phyloP scores from a whole-genome alignment of 225 moss, liverwort and hornwort species.

The Physcomitrium patens region DNA sequence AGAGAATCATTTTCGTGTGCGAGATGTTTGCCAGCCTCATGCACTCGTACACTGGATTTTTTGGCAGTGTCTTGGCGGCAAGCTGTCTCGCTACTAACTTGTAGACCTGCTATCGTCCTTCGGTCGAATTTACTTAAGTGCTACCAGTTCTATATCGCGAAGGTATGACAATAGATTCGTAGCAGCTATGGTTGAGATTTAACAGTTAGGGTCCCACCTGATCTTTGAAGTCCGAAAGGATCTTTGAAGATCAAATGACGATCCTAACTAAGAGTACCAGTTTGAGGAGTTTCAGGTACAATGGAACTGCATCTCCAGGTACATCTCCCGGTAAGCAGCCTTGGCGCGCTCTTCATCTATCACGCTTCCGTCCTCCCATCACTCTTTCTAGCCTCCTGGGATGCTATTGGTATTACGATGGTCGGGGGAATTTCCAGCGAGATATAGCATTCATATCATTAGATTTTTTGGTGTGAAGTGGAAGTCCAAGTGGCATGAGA shows the following conservation, averaged over 20 bases:
- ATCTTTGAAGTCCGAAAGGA: conserved; percentile 14
- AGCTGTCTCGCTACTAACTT: not conserved
- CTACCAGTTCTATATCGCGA: not conserved
- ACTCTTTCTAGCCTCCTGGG: conserved; percentile 4
- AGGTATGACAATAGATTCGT: not conserved
- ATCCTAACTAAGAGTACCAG: conserved; percentile 22
- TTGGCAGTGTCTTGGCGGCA: not conserved
- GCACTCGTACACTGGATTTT: not conserved
- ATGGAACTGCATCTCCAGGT: conserved; percentile 33
- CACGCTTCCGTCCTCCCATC: conserved; percentile 19
- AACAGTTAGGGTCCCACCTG: not conserved
- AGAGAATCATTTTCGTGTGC: not conserved
- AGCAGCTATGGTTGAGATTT: not conserved
- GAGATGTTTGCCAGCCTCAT: not conserved
- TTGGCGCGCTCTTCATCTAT: conserved; percentile 18
- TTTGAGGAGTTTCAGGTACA: conserved; percentile 20
- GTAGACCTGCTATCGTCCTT: not conserved
- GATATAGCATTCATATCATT: not conserved
- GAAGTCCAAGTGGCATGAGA: not conserved
- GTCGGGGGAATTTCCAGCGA: not conserved
- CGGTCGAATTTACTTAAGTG: not conserved
- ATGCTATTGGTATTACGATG: not conserved
- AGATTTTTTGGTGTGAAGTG: not conserved
- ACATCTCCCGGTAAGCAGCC: conserved; percentile 32
- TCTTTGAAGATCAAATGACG: conserved; percentile 26